Evolutionary conservation across 2,329 filamentous ascomycete genomes (phyloP), one percentile per base, ranked within the genome.

Genomic region (Diplodia seriata): DNA sequence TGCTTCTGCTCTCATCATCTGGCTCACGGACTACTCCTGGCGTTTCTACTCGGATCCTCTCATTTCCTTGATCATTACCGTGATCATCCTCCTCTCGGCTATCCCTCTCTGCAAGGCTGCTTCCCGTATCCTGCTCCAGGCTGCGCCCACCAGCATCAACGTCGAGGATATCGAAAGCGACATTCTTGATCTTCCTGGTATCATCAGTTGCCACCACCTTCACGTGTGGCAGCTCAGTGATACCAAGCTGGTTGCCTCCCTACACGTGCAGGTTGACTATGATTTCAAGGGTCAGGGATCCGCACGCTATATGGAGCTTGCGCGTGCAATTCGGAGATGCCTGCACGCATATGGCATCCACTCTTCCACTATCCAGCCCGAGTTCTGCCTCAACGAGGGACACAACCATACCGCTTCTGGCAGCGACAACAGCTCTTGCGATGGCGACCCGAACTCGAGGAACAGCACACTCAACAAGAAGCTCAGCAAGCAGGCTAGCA

Each of bases 191-290:
- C 87, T 99, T 6, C 90, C 91, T 0, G 94, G 94, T 51, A 91
- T 99, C 57, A 84, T 95, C 70, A 93, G 91, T 77, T 97, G 93
- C 76, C 95, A 99, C 80, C 94, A 99, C 78, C 86, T 99, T 26
- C 95, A 99, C 77, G 93, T 99, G 70, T 99, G 95, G 95, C 94
- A 98, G 79, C 86, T 99, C 40, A 97, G 91, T 18, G 94, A 98
- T 76, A 95, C 93, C 64, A 97, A 97, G 82, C 85, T 97, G 40
- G 91, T 99, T 47, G 94, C 95, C 14, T 95, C 91, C 12, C 87
- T 99, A 80, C 95, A 99, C 76, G 90, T 99, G 54, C 93, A 97
- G 78, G 91, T 99, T 26, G 89, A 90, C 56, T 97, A 97, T 77
- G 91, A 94, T 72, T 93, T 97, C 78, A 90, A 93, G 76, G 91